Base-by-base conservation (phyloP, 2,329 filamentous ascomycete genomes). In the Fusarium pseudograminearum region DNA sequence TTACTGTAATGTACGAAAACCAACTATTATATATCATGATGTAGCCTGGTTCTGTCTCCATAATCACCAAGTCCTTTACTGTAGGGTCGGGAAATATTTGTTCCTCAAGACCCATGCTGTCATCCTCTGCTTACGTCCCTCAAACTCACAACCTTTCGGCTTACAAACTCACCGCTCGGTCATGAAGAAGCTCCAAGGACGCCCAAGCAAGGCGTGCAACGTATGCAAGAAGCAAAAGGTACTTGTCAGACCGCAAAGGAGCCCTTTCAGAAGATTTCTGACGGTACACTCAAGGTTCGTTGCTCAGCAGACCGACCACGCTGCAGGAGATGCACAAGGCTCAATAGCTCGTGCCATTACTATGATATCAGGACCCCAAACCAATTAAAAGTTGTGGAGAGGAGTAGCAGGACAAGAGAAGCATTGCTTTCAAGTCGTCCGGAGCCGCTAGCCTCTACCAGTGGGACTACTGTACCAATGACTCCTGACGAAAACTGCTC, bases 201-300 rank as follows among this genome's bases (percentile, higher is more conserved):
- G 70, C 0, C 70, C 70, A 0, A 69, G 65, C 5, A 73, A 54
- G 3, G 70, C 71, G 1, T 73, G 71, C 1, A 26, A 38, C 4
- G 22, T 57, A 11, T 73, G 71, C n/a, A 73, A 65, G n/a, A 40
- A 31, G 5, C 70, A 71, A 42, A 73, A 73, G 57, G 67, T 69
- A 36, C 11, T 40, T 24, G 22, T 1, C 7, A 12, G 20, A 8
- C 5, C 3, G 9, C 5, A 5, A 18, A 2, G 4, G 0, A 12
- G 7, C 11, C 15, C 4, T 7, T 7, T 10, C 5, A 2, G 9
- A 6, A 7, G 5, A 28, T 11, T 7, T 2, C 7, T 48, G 1
- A 55, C 52, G 18, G 8, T 6, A 12, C 9, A 4, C 3, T 5
- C 18, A 5, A 73, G 71, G 64, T 73, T 14, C 68, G 70, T 9